Conservation (phyloP, 225 moss, liverwort and hornwort species). For the Physcomitrellopsis africana region DNA sequence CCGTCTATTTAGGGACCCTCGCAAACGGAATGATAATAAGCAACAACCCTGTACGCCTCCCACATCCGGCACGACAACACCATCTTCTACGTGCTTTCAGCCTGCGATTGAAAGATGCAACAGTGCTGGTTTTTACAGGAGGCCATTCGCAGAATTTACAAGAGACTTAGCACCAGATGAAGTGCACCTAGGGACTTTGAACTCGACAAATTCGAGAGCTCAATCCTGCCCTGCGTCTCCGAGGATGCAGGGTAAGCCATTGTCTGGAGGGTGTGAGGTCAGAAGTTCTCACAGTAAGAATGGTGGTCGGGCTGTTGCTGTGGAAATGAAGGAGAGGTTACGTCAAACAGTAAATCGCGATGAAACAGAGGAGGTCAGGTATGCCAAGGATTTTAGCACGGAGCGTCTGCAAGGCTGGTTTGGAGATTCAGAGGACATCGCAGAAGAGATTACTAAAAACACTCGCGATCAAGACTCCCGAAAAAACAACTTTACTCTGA, state of each 20-base stretch:
- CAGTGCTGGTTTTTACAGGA: conserved; percentile 22
- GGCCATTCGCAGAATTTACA: not conserved
- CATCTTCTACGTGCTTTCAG: not conserved
- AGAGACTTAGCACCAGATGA: conserved; percentile 9
- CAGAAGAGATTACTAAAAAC: conserved; percentile 51
- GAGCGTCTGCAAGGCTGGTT: conserved; percentile 31
- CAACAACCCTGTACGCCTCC: conserved; percentile 22
- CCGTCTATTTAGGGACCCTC: conserved; percentile 40
- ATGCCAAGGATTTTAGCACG: conserved; percentile 29
- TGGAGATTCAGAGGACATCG: conserved; percentile 46
- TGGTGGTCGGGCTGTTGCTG: conserved; percentile 46
- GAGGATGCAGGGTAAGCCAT: conserved; percentile 31
- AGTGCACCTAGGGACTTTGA: conserved; percentile 19
- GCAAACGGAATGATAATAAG: conserved; percentile 46
- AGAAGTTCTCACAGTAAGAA: conserved; percentile 35
- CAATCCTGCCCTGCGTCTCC: conserved; percentile 39
- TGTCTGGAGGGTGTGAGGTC: conserved; percentile 24
- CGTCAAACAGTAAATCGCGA: conserved; percentile 32
- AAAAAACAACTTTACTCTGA: conserved; percentile 35
- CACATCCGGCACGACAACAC: conserved; percentile 2
- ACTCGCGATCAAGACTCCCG: conserved; percentile 44
- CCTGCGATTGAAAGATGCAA: conserved; percentile 22
- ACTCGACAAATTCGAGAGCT: conserved; percentile 24
- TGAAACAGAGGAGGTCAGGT: conserved; percentile 29
- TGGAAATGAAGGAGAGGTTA: conserved; percentile 44